Conservation (phyloP, 2,329 filamentous ascomycete genomes). For the Fusarium coffeatum region DNA sequence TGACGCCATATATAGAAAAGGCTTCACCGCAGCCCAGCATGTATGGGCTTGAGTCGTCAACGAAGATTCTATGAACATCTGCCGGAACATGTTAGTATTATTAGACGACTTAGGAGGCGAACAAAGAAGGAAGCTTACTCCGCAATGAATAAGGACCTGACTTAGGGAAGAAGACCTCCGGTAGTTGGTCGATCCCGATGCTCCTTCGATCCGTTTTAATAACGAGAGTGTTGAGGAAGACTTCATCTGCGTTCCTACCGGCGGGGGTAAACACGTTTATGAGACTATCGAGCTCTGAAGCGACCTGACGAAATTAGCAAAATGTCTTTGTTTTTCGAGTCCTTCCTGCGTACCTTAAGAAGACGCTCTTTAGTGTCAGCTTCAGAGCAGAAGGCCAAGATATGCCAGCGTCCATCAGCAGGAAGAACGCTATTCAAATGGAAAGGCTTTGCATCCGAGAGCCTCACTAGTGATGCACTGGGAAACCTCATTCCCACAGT, state of each 20-base stretch:
- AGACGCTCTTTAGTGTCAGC: not conserved
- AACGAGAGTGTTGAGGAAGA: conserved; percentile 17
- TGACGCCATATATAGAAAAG: conserved; percentile 28
- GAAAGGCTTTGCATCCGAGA: conserved; percentile 39
- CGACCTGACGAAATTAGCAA: not conserved
- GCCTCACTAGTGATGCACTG: conserved; percentile 23
- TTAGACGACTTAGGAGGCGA: fast-evolving
- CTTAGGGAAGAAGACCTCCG: conserved; percentile 27
- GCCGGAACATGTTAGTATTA: not conserved
- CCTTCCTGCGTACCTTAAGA: conserved; percentile 11
- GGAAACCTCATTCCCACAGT: conserved; percentile 38
- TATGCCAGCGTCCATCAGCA: conserved; percentile 38
- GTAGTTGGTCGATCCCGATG: conserved; percentile 14
- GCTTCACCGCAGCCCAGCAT: conserved; percentile 18
- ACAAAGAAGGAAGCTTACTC: not conserved
- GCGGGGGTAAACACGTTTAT: not conserved
- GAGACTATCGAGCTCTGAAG: not conserved
- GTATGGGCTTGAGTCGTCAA: conserved; percentile 32
- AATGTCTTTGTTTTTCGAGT: too few relatives aligned
- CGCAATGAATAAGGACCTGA: conserved; percentile 16
- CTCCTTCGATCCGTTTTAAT: conserved; percentile 8
- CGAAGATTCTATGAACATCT: conserved; percentile 33
- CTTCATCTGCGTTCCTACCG: not conserved
- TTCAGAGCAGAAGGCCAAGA: conserved; percentile 29
- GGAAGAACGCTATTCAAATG: conserved; percentile 21